These are phyloP conservation scores for Arabidopsis lyrata DNA, from an alignment of 441 rosid genomes.

Conservation along the genomic window DNA sequence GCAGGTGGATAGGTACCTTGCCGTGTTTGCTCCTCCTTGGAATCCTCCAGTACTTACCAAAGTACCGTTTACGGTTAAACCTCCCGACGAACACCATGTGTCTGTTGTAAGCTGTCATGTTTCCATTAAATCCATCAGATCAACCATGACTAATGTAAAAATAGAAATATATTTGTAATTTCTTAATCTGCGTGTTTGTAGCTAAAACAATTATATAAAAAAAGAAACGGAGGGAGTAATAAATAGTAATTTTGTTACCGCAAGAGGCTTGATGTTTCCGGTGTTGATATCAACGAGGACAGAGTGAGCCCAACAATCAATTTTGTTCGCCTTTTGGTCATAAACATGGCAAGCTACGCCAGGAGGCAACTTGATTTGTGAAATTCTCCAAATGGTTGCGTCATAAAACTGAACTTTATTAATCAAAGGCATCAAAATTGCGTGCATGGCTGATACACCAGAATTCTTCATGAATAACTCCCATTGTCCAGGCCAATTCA, in stretches of 20 bases:
- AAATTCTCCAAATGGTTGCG: slow-evolving; percentile 70
- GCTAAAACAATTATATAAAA: background rate
- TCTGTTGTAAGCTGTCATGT: slow-evolving; percentile 46
- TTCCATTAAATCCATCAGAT: slow-evolving; percentile 31
- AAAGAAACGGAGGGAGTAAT: background rate
- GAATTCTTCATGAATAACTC: slow-evolving; percentile 56
- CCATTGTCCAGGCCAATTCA: slow-evolving; percentile 58
- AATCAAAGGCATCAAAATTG: slow-evolving; percentile 63
- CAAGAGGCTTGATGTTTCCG: slow-evolving; percentile 50
- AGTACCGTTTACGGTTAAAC: slow-evolving; percentile 52
- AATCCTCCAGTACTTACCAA: slow-evolving; percentile 68
- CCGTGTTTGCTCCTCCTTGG: slow-evolving; percentile 56
- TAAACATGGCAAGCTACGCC: slow-evolving; percentile 51
- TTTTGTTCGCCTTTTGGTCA: slow-evolving; percentile 34
- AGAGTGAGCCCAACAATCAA: slow-evolving; percentile 76
- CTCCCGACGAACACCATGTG: slow-evolving; percentile 77
- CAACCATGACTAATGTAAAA: slow-evolving; percentile 15
- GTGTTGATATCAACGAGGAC: slow-evolving; percentile 58
- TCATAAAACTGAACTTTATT: slow-evolving; percentile 72
- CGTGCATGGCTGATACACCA: slow-evolving; percentile 87
- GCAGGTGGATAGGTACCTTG: slow-evolving; percentile 53
- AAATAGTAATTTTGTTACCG: background rate
- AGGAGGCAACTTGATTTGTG: slow-evolving; percentile 50
- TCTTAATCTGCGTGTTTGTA: background rate
- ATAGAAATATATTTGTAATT: no score